A percentile compares a stretch with the other conserved stretches of the same genome.
phyloP scores from a whole-genome alignment of 169 alveolate species.

The Cryptosporidium meleagridis region DNA sequence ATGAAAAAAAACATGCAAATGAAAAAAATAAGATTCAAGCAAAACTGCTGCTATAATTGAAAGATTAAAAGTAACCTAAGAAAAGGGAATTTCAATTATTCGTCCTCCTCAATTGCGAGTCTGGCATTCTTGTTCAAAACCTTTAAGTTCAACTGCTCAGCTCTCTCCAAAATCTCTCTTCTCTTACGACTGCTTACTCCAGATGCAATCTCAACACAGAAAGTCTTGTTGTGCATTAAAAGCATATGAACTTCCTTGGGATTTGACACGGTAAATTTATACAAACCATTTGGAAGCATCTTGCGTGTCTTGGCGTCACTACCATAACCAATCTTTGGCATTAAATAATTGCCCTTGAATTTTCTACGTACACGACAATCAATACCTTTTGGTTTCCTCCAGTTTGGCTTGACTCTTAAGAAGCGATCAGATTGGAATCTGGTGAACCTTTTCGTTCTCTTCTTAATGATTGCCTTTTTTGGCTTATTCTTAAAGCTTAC shows the following conservation, averaged over 20 bases:
- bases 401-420: slow-evolving; percentile 92
- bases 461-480: slow-evolving; percentile 89
- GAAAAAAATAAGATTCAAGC: not conserved
- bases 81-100: slow-evolving; percentile 40
- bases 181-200: slow-evolving; percentile 92
- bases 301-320: slow-evolving; percentile 93
- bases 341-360: slow-evolving; percentile 93
- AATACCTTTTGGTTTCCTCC: slow-evolving; percentile 98
- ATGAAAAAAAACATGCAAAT: not conserved
- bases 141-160: slow-evolving; percentile 92
- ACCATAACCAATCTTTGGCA: slow-evolving; percentile 97
- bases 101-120: slow-evolving; percentile 78
- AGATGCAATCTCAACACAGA: slow-evolving; percentile 94
- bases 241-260: slow-evolving; percentile 93
- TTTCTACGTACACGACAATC: slow-evolving; percentile 96
- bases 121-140: slow-evolving; percentile 91
- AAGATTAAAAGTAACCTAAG: slow-evolving; percentile 32
- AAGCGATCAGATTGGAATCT: slow-evolving; percentile 96
- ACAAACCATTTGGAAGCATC: slow-evolving; percentile 93
- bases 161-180: slow-evolving; percentile 92
- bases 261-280: slow-evolving; percentile 90
- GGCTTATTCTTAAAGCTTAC: slow-evolving; percentile 30
- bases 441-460: slow-evolving; percentile 92
- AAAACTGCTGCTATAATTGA: slow-evolving; percentile 46
- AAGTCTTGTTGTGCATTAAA: slow-evolving; percentile 95